phyloP scores from a whole-genome alignment of 2,329 filamentous ascomycete species.

The Fusarium nelsonii region DNA sequence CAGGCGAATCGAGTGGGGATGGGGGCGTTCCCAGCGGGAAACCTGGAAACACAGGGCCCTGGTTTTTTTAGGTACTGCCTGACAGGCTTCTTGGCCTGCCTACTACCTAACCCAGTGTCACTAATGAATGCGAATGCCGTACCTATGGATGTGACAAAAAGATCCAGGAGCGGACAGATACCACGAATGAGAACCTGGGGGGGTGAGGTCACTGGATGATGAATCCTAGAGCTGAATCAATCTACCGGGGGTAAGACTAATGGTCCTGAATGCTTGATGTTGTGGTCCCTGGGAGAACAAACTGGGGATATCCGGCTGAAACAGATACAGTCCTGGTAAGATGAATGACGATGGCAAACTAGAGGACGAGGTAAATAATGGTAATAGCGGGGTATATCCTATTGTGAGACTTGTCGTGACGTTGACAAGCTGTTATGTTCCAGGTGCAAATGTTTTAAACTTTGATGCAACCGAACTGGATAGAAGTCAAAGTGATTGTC shows the following conservation, averaged over 20 bases:
- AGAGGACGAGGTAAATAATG: slow-evolving; percentile 22
- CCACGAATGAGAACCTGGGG: slow-evolving; percentile 10
- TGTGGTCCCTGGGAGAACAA: neutral
- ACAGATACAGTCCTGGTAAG: neutral
- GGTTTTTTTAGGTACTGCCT: neutral
- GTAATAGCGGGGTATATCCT: slow-evolving; percentile 35
- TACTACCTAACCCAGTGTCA: neutral
- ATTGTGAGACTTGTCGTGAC: slow-evolving; percentile 26
- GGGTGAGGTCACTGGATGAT: slow-evolving; percentile 37
- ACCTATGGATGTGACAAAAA: neutral
- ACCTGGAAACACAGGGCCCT: slow-evolving; percentile 36
- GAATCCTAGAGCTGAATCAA: slow-evolving; percentile 4
- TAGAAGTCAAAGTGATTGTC: neutral
- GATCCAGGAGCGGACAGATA: neutral
- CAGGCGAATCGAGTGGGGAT: slow-evolving; percentile 40
- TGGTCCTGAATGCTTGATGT: slow-evolving; percentile 8
- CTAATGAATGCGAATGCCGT: neutral
- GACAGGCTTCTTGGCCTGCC: neutral
- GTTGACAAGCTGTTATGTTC: slow-evolving; percentile 16
- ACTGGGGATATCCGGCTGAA: slow-evolving; percentile 7
- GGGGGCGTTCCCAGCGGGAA: slow-evolving; percentile 39
- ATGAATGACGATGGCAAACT: slow-evolving; percentile 29
- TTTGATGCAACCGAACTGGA: neutral
- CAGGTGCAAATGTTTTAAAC: neutral
- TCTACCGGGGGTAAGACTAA: slow-evolving; percentile 4